A percentile compares a stretch with the other conserved stretches of the same genome.
phyloP scores from a whole-genome alignment of 75 land plant species.

The Adiantum capillusveneris region DNA sequence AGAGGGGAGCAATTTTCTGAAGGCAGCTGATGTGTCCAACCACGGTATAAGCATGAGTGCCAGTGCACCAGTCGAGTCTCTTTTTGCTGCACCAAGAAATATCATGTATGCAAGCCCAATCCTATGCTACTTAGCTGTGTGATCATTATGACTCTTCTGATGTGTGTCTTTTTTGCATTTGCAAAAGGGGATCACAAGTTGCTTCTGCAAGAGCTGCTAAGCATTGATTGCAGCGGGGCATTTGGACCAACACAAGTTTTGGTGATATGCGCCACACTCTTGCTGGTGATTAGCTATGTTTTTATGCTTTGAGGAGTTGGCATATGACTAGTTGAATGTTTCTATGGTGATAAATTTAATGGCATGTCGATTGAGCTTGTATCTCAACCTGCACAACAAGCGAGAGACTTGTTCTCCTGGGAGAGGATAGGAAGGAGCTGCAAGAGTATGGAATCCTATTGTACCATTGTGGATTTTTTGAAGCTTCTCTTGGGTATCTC shows the following conservation, averaged over 20 bases:
- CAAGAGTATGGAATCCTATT: conserved; percentile 71
- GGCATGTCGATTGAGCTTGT: no score
- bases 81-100: conserved; percentile 17
- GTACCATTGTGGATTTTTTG: conserved; percentile 67
- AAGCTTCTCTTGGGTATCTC: conserved; percentile 48
- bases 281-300: conserved; percentile 55
- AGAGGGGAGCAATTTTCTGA: conserved; percentile 48
- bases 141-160: no score
- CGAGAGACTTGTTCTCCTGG: conserved; percentile 66
- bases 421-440: conserved; percentile 42
- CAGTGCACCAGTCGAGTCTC: conserved; percentile 10
- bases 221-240: conserved; percentile 57
- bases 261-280: conserved; percentile 79
- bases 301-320: no score
- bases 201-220: no score
- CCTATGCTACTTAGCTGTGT: no score
- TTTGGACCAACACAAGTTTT: conserved; percentile 63
- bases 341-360: no score
- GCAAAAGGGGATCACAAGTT: no score
- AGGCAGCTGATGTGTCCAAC: conserved; percentile 60
- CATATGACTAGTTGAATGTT: no score
- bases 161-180: no score
- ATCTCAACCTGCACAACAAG: no score
- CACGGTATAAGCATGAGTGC: conserved; percentile 21
- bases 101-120: conserved; percentile 10